These are phyloP conservation scores for Tricholoma terreum DNA, from an alignment of 768 basidiomycete species.

Conservation along the genomic window DNA sequence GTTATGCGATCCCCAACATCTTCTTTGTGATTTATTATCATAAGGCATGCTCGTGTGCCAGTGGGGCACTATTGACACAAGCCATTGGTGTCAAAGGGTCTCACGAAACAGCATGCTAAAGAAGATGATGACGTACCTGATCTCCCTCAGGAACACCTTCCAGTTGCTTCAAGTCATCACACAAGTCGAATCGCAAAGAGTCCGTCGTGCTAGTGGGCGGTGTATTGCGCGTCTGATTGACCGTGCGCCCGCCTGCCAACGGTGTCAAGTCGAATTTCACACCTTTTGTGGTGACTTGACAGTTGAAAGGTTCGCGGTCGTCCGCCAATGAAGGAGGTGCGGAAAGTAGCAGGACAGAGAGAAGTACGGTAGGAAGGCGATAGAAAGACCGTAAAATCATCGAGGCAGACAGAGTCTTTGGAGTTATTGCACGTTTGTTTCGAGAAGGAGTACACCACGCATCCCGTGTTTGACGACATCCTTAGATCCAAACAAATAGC, in stretches of 20 bases:
- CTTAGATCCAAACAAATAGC: background rate
- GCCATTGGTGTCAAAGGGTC: constrained; percentile 1
- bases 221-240: constrained; percentile 48
- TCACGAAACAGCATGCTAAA: constrained; percentile 4
- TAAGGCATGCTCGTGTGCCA: constrained; percentile 74
- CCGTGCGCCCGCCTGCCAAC: constrained; percentile 49
- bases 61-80: constrained; percentile 51
- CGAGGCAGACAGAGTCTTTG: constrained; percentile 1
- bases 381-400: constrained; percentile 21
- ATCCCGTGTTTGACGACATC: background rate
- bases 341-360: constrained; percentile 13
- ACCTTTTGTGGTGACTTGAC: constrained; percentile 40
- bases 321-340: constrained; percentile 28
- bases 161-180: constrained; percentile 49
- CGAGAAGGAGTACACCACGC: background rate
- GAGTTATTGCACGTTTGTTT: background rate
- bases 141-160: constrained; percentile 52
- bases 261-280: constrained; percentile 58
- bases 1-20: constrained; percentile 57
- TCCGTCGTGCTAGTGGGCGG: constrained; percentile 67
- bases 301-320: constrained; percentile 50
- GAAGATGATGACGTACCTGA: constrained; percentile 51
- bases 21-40: constrained; percentile 58
- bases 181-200: constrained; percentile 64
- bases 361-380: constrained; percentile 7